Conservation (phyloP, 805 yeast genomes). For the Sugiyamaella mastotermitis region DNA sequence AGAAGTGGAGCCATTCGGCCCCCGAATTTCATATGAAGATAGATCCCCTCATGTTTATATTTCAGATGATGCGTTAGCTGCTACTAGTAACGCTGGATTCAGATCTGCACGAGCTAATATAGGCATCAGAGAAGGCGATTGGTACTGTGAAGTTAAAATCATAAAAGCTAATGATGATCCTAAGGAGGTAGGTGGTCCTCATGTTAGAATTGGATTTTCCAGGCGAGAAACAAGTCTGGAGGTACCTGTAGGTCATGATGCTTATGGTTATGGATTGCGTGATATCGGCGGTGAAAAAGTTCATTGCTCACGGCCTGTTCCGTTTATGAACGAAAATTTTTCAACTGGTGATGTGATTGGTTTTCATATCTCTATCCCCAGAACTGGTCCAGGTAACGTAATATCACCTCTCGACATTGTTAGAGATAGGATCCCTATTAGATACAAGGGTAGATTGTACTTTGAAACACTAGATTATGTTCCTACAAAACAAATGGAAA, state of each 20-base stretch:
- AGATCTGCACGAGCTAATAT: slow-evolving; percentile 69
- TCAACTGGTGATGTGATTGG: slow-evolving; percentile 80
- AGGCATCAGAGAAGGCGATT: slow-evolving; percentile 68
- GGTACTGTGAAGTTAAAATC: slow-evolving; percentile 74
- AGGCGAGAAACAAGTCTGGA: slow-evolving; percentile 85
- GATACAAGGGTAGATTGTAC: slow-evolving; percentile 68
- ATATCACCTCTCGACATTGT: slow-evolving; percentile 37
- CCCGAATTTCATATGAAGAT: slow-evolving; percentile 61
- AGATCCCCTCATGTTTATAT: slow-evolving; percentile 53
- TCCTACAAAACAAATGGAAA: slow-evolving; percentile 64
- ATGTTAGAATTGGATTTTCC: slow-evolving; percentile 78
- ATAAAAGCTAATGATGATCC: slow-evolving; percentile 29
- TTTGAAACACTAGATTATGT: slow-evolving; percentile 83
- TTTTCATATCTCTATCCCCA: slow-evolving; percentile 64
- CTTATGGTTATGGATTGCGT: slow-evolving; percentile 86
- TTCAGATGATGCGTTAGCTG: slow-evolving; percentile 34
- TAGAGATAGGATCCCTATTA: slow-evolving; percentile 84
- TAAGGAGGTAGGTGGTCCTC: slow-evolving; percentile 27
- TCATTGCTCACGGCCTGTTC: slow-evolving; percentile 64
- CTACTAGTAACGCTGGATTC: slow-evolving; percentile 71
- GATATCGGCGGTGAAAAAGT: slow-evolving; percentile 71
- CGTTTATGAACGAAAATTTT: slow-evolving; percentile 52
- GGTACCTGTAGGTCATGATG: slow-evolving; percentile 94
- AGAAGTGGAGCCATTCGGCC: slow-evolving; percentile 62
- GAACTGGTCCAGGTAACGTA: slow-evolving; percentile 39